A percentile compares a stretch with the other conserved stretches of the same genome.
These are phyloP conservation scores for Ricinus communis DNA, from an alignment of 345 rosid species.

Conservation along the genomic window DNA sequence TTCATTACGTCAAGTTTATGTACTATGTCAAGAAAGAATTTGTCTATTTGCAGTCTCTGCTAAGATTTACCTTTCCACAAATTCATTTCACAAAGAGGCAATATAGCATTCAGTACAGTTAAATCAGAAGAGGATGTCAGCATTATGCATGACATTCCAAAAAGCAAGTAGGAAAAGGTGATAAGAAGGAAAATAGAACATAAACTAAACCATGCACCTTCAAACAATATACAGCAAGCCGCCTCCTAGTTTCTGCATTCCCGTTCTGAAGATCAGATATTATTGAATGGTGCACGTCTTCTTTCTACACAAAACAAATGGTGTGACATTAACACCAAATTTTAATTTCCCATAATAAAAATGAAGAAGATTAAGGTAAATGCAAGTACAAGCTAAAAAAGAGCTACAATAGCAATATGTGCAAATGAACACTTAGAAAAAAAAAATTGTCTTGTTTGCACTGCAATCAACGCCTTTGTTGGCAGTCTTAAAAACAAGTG, in stretches of 20 bases:
- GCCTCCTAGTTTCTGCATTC: slow-evolving; percentile 96
- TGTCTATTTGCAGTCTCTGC: background rate
- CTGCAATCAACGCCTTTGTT: slow-evolving; percentile 9
- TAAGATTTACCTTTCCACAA: background rate
- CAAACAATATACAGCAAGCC: slow-evolving; percentile 97
- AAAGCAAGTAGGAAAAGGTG: background rate
- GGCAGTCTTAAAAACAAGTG: slow-evolving; percentile 4
- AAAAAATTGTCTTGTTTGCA: background rate
- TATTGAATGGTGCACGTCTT: slow-evolving; percentile 98
- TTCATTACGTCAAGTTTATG: background rate
- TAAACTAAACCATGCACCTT: slow-evolving; percentile 52
- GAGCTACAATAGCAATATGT: background rate
- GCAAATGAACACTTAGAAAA: background rate
- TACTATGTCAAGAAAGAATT: slow-evolving; percentile 3
- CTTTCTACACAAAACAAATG: slow-evolving; percentile 56
- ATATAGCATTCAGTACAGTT: background rate
- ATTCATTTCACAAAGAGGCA: background rate
- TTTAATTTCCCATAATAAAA: background rate
- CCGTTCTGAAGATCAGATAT: slow-evolving; percentile 99
- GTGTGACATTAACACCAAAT: slow-evolving; percentile 5
- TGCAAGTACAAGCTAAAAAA: background rate
- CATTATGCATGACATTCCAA: background rate
- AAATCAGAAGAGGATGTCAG: background rate
- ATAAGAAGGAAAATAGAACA: slow-evolving; percentile 18
- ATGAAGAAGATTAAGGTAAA: too few relatives aligned